Evolutionary conservation across 78 protist species (phyloP), one percentile per base, ranked within the genome.

Genomic region (Andalucia godoyi): DNA sequence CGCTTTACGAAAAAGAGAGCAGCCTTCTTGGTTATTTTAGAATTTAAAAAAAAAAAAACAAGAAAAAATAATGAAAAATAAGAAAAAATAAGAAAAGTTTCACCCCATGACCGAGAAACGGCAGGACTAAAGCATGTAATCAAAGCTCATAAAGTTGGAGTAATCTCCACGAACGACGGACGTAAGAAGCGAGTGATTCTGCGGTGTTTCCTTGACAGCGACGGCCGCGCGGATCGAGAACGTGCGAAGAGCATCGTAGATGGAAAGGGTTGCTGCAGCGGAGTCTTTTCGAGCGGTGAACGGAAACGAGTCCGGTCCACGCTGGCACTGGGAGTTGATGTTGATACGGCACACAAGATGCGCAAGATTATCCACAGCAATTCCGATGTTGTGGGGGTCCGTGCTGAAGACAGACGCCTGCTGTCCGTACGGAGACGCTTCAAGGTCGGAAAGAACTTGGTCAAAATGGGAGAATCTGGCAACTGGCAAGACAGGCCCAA

Each of bases 271-370:
- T 21, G 63, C 72, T 18, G 13, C 1, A 25, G 79, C 79, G 7
- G 71, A 61, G 39, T 68, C 10, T 42, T 66, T 66, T 33, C 79
- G 62, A 15, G 73, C 79, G 3, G 79, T 63, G 52, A 72, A 72
- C 43, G 79, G 79, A 23, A 67, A 52, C 25, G 50, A 6, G 53
- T 67, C 73, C 30, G 73, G 73, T 37, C 63, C 42, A 38, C 79
- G 79, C 18, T 66, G 65, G 43, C 79, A 72, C 54, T 72, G 79
- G 37, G 37, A 0, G 72, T 72, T 72, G 53, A 72, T 0, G 74
- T 72, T 72, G 42, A 72, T 40, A n/a, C 79, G 73, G 39, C 61
- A 54, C 23, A 66, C 72, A 6, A 2, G 0, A 39, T 57, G 23
- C 6, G 43, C 27, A 57, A 72, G 72, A 29, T 30, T 17, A 39